A percentile compares a stretch with the other conserved stretches of the same genome.
Evolutionary conservation across 2,329 filamentous ascomycete genomes (phyloP).

Genomic region (Diaporthe citrichinensis): DNA sequence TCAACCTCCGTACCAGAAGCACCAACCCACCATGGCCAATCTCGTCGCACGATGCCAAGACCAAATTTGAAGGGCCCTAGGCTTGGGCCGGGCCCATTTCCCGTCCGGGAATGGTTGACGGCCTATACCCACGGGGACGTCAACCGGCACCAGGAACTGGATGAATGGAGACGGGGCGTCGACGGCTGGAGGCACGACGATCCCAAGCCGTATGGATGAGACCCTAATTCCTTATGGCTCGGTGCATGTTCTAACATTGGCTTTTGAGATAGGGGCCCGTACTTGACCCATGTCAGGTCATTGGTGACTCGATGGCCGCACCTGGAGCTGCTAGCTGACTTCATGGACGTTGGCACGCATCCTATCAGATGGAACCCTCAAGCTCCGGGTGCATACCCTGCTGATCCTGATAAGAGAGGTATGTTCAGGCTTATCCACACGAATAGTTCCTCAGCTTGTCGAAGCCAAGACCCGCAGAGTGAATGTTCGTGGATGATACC

Average conservation of each 20-base stretch:
- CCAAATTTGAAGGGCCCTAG: constrained; percentile 19
- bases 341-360: constrained; percentile 42
- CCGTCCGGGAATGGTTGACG: constrained; percentile 37
- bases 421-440: background rate
- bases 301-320: constrained; percentile 37
- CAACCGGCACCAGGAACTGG: constrained; percentile 8
- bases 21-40: constrained; percentile 3
- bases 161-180: background rate
- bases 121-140: constrained; percentile 37
- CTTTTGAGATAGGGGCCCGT: constrained; percentile 15
- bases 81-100: constrained; percentile 24
- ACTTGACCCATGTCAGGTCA: constrained; percentile 34
- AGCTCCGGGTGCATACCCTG: constrained; percentile 28
- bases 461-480: too few relatives aligned
- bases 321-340: constrained; percentile 40
- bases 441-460: too few relatives aligned
- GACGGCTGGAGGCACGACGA: constrained; percentile 3
- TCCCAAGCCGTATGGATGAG: background rate
- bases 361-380: constrained; percentile 39
- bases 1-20: background rate
- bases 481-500: background rate
- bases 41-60: background rate
- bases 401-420: background rate
- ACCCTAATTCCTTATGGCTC: background rate
- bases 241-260: background rate